Evolutionary conservation across 2,329 filamentous ascomycete species (phyloP), one percentile per base, ranked within the genome.

Genomic region (Keithomyces neogunnii): DNA sequence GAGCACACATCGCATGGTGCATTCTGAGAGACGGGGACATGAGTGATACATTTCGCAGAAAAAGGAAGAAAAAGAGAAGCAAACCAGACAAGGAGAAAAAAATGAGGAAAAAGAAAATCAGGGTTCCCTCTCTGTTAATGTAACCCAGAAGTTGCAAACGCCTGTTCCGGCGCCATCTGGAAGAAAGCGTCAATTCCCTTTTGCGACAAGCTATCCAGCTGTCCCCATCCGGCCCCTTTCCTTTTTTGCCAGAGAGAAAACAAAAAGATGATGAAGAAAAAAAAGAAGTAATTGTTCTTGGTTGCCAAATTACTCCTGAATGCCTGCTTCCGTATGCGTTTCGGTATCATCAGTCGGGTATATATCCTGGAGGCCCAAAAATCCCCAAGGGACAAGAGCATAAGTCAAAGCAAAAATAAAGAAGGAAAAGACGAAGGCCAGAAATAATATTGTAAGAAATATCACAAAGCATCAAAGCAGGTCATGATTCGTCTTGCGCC

Each of bases 311-410:
- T 49, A 43, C 38, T 36, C 40, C 42, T 51, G 32, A 51, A 53
- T 50, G 39, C 47, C n/a, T 45, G 39, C 39, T 11, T 31, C 38
- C 43, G 10, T 40, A 30, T 53, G 35, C 47, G 35, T 51, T 42
- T 43, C 31, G 28, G 46, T 45, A 42, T 52, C 48, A 49, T 50
- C 43, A 51, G 47, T 52, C 47, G 60, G 62, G 60, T 64, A 65
- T 64, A 63, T 63, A 62, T 58, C 58, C 60, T 57, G 55, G 52
- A 55, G 55, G 58, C 56, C 56, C 48, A 43, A 60, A 54, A 30
- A 19, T 51, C 55, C 51, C 48, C n/a, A 52, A 47, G 33, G 36
- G 35, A 38, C 47, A 26, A 33, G 32, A 47, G 28, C 29, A 48
- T 44, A 48, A 53, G 49, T 26, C 29, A 50, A 47, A 31, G 53